Evolutionary conservation across 208 protist species (phyloP).

Genomic region (Blastocrithidia nonstop): DNA sequence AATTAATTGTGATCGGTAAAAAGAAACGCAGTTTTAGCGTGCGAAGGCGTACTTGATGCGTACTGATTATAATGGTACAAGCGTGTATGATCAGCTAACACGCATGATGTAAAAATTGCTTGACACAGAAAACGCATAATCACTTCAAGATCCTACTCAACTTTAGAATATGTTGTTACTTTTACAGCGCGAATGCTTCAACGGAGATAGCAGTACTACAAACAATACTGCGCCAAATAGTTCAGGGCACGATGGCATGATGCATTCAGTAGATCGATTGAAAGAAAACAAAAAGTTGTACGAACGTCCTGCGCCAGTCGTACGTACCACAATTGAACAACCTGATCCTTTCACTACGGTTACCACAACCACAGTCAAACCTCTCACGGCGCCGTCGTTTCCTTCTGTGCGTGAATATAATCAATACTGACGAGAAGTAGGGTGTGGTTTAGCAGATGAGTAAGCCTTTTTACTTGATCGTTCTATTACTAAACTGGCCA

Average conservation of each 20-base stretch:
- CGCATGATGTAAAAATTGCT: slow-evolving; percentile 71
- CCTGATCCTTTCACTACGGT: slow-evolving; percentile 84
- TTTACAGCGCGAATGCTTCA: too few species aligned
- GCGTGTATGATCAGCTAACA: slow-evolving; percentile 84
- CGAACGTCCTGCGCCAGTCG: slow-evolving; percentile 49
- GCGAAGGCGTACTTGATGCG: slow-evolving; percentile 83
- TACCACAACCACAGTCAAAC: slow-evolving; percentile 74
- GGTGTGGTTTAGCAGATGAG: slow-evolving; percentile 62
- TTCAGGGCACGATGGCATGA: too few species aligned
- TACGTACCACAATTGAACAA: slow-evolving; percentile 74
- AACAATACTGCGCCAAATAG: too few species aligned
- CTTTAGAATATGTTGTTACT: too few species aligned
- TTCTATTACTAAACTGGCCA: slow-evolving; percentile 78
- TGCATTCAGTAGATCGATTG: too few species aligned
- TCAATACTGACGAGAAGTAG: slow-evolving; percentile 52
- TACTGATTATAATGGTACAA: slow-evolving; percentile 75
- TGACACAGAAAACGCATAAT: slow-evolving; percentile 52
- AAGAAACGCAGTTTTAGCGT: slow-evolving; percentile 56
- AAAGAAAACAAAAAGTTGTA: slow-evolving; percentile 75
- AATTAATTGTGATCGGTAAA: too few species aligned
- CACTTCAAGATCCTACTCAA: too few species aligned
- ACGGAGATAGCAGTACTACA: too few species aligned
- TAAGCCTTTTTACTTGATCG: slow-evolving; percentile 82
- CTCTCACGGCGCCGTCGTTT: slow-evolving; percentile 57
- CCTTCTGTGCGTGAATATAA: slow-evolving; percentile 57